Conservation (phyloP, 176 grass and related monocot genomes). For the Ananas comosus region DNA sequence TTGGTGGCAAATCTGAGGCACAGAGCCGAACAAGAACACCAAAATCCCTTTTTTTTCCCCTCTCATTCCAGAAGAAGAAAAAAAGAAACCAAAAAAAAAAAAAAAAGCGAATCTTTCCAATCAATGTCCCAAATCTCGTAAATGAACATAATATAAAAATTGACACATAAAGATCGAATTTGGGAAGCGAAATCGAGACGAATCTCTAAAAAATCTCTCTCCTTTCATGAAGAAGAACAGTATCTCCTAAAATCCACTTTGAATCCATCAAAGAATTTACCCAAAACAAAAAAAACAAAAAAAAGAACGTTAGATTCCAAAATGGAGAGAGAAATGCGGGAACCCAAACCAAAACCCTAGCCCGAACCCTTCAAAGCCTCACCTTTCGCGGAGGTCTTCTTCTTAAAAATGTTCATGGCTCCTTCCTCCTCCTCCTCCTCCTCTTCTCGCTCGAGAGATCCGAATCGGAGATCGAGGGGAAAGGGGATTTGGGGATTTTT, state of each 20-base stretch:
- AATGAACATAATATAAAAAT: background rate
- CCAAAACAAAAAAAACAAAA: background rate
- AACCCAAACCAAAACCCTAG: background rate
- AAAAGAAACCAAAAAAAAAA: background rate
- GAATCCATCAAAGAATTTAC: background rate
- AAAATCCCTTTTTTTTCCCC: no score
- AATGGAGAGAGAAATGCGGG: background rate
- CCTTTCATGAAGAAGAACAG: no score
- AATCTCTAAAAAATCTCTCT: background rate
- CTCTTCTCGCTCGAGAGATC: background rate
- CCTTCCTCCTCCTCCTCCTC: background rate
- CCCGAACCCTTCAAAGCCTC: background rate
- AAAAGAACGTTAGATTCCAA: background rate
- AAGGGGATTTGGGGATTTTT: background rate
- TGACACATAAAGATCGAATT: background rate
- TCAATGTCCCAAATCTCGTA: background rate
- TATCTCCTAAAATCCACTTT: background rate
- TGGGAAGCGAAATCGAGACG: background rate
- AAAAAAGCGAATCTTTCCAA: background rate
- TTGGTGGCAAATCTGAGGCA: no score
- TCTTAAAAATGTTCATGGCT: slow-evolving; percentile 97
- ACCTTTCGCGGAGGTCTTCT: slow-evolving; percentile 95
- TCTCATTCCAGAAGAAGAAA: no score
- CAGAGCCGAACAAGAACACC: no score
- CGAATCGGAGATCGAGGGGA: background rate